Base-by-base conservation (phyloP, 257 asterid species). In the Euphrasia confusa region DNA sequence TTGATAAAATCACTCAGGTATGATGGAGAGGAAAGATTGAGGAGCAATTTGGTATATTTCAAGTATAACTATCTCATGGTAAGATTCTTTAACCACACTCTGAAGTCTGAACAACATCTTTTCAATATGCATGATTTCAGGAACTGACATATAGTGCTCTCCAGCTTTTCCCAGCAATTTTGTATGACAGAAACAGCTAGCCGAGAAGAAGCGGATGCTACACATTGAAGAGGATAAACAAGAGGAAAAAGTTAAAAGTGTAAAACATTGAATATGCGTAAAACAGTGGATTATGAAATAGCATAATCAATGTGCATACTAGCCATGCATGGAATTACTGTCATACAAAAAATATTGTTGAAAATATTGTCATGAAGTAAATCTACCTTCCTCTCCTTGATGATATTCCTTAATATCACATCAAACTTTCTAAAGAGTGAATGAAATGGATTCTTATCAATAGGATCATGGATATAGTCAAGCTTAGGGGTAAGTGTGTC, bases 11-110 rank as follows among this genome's bases (percentile, higher is more conserved):
- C 87, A 67, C 78, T 70, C 72, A 68, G 97, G 97, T 66, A 85
- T 77, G 80, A 90, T 87, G 6, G 90, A 66, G 50, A 80, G 77
- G 78, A 86, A 92, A 79, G 80, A 72, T 71, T 80, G 81, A 58
- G 97, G 97, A 77, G 85, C 78, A 74, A 72, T 75, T 69, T 73
- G 83, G 78, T 84, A 85, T 72, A 87, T 64, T 78, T 85, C 86
- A 59, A 77, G 60, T 27, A 90, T 80, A 59, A n/a, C n/a, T n/a
- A 90, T 76, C 57, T 83, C 95, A 68, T 87, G 96, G 83, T 85
- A 85, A 74, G 68, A 78, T 70, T 90, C 97, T 77, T 85, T 87
- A 58, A 83, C 57, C 58, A 63, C 84, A 72, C 94, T n/a, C n/a
- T n/a, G n/a, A n/a, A n/a, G n/a, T 87, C 75, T 65, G 67, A 54